Evolutionary conservation across 345 rosid genomes (phyloP).

Genomic region (Balakata baccata): DNA sequence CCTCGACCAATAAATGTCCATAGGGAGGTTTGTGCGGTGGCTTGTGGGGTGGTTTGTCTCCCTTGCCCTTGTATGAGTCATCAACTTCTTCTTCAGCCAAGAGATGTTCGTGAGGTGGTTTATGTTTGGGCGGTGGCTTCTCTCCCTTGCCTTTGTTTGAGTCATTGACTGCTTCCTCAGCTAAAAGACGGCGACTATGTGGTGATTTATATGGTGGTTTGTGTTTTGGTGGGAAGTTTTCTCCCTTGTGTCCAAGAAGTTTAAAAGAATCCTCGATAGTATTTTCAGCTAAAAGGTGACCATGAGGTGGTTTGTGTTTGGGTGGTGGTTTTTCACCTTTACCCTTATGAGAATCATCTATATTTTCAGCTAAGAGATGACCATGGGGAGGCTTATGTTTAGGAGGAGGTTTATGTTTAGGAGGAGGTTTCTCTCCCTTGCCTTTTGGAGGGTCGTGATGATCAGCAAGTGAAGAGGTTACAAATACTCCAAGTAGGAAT

Average conservation of each 20-base stretch:
- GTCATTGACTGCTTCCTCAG: too few species aligned
- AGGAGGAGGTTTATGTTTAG: not conserved
- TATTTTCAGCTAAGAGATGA: not conserved
- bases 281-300: not conserved
- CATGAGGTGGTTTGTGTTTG: not conserved
- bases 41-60: slow-evolving; percentile 16
- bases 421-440: not conserved
- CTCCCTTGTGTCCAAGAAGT: not conserved
- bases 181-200: not conserved
- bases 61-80: slow-evolving; percentile 11
- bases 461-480: slow-evolving; percentile 7
- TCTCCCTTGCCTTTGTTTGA: too few species aligned
- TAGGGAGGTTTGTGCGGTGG: slow-evolving; percentile 13
- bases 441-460: slow-evolving; percentile 8
- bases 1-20: not conserved
- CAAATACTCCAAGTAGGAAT: slow-evolving; percentile 7
- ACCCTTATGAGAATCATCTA: not conserved
- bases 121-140: not conserved
- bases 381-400: slow-evolving; percentile 2
- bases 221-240: not conserved
- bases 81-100: slow-evolving; percentile 13
- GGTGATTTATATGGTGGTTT: not conserved
- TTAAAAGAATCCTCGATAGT: not conserved
- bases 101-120: not conserved
- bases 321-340: not conserved